Base-by-base conservation (phyloP, 1,284 basidiomycete species). In the Leccinum laetum region DNA sequence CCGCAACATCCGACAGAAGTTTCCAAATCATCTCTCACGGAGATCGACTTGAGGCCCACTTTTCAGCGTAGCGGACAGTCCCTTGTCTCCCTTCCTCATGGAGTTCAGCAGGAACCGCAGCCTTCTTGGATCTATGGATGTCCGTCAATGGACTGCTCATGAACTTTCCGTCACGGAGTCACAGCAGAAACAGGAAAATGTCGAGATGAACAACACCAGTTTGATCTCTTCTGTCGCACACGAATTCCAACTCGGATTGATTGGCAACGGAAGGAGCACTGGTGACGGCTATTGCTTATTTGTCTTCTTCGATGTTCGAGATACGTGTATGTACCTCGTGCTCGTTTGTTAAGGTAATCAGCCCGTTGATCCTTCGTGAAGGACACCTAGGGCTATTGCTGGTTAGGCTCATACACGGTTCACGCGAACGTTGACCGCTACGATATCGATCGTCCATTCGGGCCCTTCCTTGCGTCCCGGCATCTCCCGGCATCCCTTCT, bases 81-180 rank as follows among this genome's bases (percentile, higher is more conserved):
- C 8, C 10, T 72, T 32, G 16, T 39, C 75, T 75, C 18, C 70
- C 73, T 13, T 77, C 76, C 5, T 76, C 76, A 4, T 77, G 73
- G 73, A 77, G 73, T n/a, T 72, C 75, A 6, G 13, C 59, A 24
- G 72, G 46, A 52, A 52, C 29, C 18, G 4, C 5, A 1, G 9
- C 69, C 6, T 37, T 64, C 8, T n/a, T 49, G n/a, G 53, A 72
- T n/a, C 64, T 77, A 2, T 74, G 75, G 75, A 61, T 76, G 58
- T 66, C 72, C 61, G 58, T 62, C 4, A 57, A 74, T 13, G 73
- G 73, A 2, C 3, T 64, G 4, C 37, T 39, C 70, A 61, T 74
- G 37, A 39, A 32, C 32, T 32, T 32, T 32, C 32, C 32, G 32
- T 32, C 32, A 32, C 32, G 32, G 32, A 32, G 32, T 32, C 32